phyloP scores from a whole-genome alignment of 2,329 filamentous ascomycete species.

The Botrytis paeoniae region DNA sequence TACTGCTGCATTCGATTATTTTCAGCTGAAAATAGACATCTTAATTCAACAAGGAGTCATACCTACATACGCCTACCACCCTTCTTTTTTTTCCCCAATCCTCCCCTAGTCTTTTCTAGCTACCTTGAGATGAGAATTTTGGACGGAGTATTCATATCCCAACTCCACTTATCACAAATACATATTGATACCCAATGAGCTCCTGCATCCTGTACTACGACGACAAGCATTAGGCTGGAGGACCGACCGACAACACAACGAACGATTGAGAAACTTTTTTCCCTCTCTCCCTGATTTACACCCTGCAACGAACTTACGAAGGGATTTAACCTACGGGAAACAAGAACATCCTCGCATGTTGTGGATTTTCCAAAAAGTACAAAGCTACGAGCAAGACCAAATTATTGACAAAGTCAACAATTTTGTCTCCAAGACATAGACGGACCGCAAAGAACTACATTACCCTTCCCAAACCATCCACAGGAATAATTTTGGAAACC shows the following conservation, averaged over 20 bases:
- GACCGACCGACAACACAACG: background rate
- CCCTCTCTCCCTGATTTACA: background rate
- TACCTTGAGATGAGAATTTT: slow-evolving; percentile 5
- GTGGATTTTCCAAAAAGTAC: slow-evolving; percentile 13
- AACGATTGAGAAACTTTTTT: slow-evolving; percentile 4
- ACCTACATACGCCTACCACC: slow-evolving; percentile 1
- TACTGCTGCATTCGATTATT: background rate
- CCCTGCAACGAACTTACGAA: slow-evolving; percentile 1
- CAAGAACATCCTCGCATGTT: slow-evolving; percentile 15
- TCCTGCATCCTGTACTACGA: slow-evolving; percentile 11
- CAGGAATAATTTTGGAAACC: slow-evolving; percentile 5
- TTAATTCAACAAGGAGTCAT: slow-evolving; percentile 9
- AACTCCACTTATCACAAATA: slow-evolving; percentile 19
- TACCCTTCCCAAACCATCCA: background rate
- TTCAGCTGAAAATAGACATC: slow-evolving; percentile 11
- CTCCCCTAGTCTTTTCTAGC: background rate
- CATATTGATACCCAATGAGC: slow-evolving; percentile 19
- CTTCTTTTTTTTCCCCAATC: background rate
- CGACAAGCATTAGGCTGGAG: slow-evolving; percentile 14
- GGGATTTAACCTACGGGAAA: slow-evolving; percentile 8
- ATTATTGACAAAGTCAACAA: slow-evolving; percentile 11
- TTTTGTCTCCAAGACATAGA: slow-evolving; percentile 2
- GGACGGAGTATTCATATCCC: slow-evolving; percentile 12
- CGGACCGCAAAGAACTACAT: background rate
- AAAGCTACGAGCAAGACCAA: slow-evolving; percentile 13